A percentile compares a stretch with the other conserved stretches of the same genome.
phyloP scores from a whole-genome alignment of 169 alveolate genomes.

The Hammondia hammondi region DNA sequence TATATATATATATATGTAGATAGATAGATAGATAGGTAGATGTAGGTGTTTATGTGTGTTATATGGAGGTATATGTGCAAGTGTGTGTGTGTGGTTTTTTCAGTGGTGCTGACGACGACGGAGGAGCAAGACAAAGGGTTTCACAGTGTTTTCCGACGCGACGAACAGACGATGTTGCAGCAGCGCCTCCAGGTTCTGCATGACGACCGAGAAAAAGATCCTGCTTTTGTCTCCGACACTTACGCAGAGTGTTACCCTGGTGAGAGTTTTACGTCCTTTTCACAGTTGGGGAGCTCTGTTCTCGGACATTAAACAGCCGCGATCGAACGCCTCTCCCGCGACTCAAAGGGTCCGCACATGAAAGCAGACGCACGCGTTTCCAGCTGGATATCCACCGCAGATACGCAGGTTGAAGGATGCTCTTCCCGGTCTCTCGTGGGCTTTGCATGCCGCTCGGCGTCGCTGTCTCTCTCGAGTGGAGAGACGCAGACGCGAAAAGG shows the following conservation, averaged over 20 bases:
- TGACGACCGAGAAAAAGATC: constrained; percentile 48
- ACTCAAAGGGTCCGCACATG: too few relatives aligned
- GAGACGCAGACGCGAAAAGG: too few relatives aligned
- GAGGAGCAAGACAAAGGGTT: constrained; percentile 43
- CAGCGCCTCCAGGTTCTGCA: constrained; percentile 18
- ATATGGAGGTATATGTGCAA: not conserved
- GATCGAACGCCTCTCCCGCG: too few relatives aligned
- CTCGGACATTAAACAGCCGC: too few relatives aligned
- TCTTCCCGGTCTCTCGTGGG: too few relatives aligned
- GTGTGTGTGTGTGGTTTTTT: not conserved
- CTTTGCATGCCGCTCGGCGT: too few relatives aligned
- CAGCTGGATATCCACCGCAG: too few relatives aligned
- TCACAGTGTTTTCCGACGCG: constrained; percentile 40
- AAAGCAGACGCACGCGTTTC: too few relatives aligned
- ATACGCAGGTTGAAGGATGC: too few relatives aligned
- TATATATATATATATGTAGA: not conserved
- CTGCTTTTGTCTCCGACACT: constrained; percentile 49
- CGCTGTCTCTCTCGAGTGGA: too few relatives aligned
- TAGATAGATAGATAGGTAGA: not conserved
- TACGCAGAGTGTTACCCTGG: constrained; percentile 57
- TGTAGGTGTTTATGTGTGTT: not conserved
- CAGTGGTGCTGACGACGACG: constrained; percentile 37
- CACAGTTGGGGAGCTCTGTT: too few relatives aligned
- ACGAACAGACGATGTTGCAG: constrained; percentile 14
- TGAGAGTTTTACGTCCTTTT: not conserved